Evolutionary conservation across 2,329 filamentous ascomycete species (phyloP).

Genomic region (Apiospora pterosperma): DNA sequence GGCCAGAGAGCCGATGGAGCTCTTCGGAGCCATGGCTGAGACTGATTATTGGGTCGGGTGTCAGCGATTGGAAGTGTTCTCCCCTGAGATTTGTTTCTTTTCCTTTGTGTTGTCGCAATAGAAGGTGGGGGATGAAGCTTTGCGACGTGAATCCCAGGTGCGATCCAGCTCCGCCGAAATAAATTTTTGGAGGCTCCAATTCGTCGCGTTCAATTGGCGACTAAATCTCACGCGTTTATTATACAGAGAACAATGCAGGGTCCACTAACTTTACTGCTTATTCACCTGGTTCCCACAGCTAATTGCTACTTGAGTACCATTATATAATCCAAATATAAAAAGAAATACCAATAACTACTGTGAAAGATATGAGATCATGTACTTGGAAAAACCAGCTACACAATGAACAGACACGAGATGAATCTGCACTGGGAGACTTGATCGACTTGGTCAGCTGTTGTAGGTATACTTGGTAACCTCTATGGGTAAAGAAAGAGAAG

Average conservation of each 20-base stretch:
- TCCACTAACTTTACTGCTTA: neutral
- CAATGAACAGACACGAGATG: no score
- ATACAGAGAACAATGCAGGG: neutral
- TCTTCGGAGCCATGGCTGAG: constrained; percentile 9
- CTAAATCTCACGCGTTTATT: neutral
- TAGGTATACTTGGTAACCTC: no score
- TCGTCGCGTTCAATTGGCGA: neutral
- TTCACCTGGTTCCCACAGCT: neutral
- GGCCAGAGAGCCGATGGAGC: constrained; percentile 12
- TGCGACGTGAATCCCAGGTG: neutral
- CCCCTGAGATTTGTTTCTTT: neutral
- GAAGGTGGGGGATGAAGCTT: neutral
- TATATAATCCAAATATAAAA: no score
- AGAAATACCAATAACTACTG: no score
- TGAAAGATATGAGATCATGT: no score
- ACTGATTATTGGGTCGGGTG: neutral
- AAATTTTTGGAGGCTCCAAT: neutral
- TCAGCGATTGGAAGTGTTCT: neutral
- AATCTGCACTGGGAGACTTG: no score
- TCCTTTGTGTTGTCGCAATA: neutral
- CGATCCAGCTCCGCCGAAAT: neutral
- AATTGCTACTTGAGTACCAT: no score
- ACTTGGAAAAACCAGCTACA: no score
- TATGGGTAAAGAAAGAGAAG: no score
- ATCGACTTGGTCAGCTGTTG: no score